phyloP scores from a whole-genome alignment of 2,329 filamentous ascomycete genomes.

The Cyphellophora attinorum region DNA sequence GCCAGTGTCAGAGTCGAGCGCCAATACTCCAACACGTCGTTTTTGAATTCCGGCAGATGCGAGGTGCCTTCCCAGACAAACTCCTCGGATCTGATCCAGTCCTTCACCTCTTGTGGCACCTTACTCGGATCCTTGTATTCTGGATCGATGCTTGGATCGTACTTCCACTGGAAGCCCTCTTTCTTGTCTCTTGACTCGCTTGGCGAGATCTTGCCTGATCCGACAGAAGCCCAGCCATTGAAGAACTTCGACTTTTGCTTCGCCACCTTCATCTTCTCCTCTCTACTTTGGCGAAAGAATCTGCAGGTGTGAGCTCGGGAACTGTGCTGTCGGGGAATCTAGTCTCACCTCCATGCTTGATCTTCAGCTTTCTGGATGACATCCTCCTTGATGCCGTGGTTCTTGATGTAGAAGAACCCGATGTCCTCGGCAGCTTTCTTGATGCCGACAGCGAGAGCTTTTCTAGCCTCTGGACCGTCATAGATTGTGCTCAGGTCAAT shows the following conservation, averaged over 20 bases:
- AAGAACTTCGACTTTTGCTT: constrained; percentile 36
- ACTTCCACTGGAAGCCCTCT: constrained; percentile 1
- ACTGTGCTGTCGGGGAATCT: not conserved
- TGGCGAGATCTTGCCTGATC: constrained; percentile 9
- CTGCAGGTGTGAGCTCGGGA: constrained; percentile 28
- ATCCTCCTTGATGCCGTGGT: constrained; percentile 32
- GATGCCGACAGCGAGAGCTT: constrained; percentile 7
- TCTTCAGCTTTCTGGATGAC: constrained; percentile 34
- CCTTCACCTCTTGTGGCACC: constrained; percentile 6
- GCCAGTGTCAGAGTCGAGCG: constrained; percentile 40
- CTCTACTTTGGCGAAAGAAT: constrained; percentile 35
- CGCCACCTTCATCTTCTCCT: constrained; percentile 38
- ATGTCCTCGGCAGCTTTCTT: constrained; percentile 9
- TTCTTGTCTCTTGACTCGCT: not conserved
- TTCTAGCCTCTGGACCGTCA: constrained; percentile 24
- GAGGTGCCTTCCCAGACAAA: constrained; percentile 44
- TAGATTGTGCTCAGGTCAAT: not conserved
- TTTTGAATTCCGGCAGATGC: constrained; percentile 34
- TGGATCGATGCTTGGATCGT: not conserved
- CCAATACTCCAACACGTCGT: constrained; percentile 39
- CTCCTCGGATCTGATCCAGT: constrained; percentile 31
- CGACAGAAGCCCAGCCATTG: constrained; percentile 25
- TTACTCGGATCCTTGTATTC: not conserved
- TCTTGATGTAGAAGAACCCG: constrained; percentile 40
- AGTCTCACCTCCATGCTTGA: not conserved